phyloP scores from a whole-genome alignment of 805 yeast genomes.

The Yarrowia divulgata region DNA sequence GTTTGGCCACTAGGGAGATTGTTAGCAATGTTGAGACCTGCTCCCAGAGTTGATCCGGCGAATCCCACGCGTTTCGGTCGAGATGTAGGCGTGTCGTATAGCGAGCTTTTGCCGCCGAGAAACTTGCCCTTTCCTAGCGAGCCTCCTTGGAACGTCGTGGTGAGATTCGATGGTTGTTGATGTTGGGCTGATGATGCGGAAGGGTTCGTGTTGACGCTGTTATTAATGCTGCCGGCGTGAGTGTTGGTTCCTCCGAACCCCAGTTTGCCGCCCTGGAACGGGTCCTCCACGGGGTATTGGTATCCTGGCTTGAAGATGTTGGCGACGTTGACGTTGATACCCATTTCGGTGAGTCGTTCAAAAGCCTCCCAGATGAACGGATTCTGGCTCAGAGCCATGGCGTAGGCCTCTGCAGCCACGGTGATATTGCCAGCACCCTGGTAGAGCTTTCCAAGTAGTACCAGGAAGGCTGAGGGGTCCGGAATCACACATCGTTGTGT shows the following conservation, averaged over 20 bases:
- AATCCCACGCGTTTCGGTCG: conserved; percentile 26
- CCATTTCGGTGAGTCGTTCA: conserved; percentile 73
- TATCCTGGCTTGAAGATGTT: conserved; percentile 45
- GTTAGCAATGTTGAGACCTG: conserved; percentile 13
- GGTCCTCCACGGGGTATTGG: conserved; percentile 35
- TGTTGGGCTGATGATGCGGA: neutral
- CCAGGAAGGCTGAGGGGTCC: conserved; percentile 71
- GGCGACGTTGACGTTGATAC: conserved; percentile 70
- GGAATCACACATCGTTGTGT: conserved; percentile 55
- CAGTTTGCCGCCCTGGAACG: conserved; percentile 12
- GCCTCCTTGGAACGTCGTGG: conserved; percentile 11
- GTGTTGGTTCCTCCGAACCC: conserved; percentile 4
- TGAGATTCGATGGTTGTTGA: conserved; percentile 6
- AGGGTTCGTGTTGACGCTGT: conserved; percentile 11
- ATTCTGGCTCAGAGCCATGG: conserved; percentile 72
- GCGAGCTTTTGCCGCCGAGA: conserved; percentile 29
- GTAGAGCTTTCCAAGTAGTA: conserved; percentile 74
- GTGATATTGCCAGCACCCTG: conserved; percentile 63
- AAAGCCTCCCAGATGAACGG: conserved; percentile 90
- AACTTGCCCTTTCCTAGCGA: conserved; percentile 30
- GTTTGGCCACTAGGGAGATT: conserved; percentile 8
- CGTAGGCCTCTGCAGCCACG: conserved; percentile 70
- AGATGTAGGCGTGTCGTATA: conserved; percentile 27
- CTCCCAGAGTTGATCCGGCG: conserved; percentile 17
- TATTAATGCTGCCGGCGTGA: neutral